phyloP scores from a whole-genome alignment of 2,329 filamentous ascomycete genomes.

The Claviceps capensis region DNA sequence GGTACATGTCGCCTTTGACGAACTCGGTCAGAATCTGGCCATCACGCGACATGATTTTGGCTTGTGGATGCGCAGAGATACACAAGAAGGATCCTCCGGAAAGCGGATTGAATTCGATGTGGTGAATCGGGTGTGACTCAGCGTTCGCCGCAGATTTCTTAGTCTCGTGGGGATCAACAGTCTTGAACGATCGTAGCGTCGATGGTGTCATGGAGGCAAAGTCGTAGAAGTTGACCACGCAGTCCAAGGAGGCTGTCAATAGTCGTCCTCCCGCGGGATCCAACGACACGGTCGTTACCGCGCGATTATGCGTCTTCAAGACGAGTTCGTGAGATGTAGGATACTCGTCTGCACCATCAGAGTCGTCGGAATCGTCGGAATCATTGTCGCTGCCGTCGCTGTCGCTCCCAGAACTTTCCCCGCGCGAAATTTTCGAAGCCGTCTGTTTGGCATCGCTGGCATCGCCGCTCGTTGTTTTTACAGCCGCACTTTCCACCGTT shows the following conservation, averaged over 20 bases:
- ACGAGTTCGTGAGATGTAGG: slow-evolving; percentile 88
- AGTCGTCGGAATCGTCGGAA: slow-evolving; percentile 34
- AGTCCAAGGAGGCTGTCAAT: slow-evolving; percentile 84
- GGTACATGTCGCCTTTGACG: slow-evolving; percentile 95
- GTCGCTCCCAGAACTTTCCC: slow-evolving; percentile 6
- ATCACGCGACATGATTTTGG: slow-evolving; percentile 79
- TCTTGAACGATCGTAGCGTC: slow-evolving; percentile 86
- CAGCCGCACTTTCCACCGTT: slow-evolving; percentile 16
- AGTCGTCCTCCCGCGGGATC: slow-evolving; percentile 77
- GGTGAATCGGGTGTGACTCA: slow-evolving; percentile 80
- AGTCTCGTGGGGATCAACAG: slow-evolving; percentile 69
- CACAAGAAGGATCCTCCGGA: slow-evolving; percentile 73
- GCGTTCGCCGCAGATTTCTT: slow-evolving; percentile 54
- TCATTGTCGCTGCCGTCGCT: slow-evolving; percentile 13
- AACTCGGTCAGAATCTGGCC: slow-evolving; percentile 79
- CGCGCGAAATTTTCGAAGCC: slow-evolving; percentile 5
- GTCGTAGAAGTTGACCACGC: slow-evolving; percentile 83
- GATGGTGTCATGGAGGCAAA: slow-evolving; percentile 93
- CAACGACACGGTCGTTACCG: slow-evolving; percentile 70
- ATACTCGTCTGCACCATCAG: slow-evolving; percentile 72
- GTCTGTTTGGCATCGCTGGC: slow-evolving; percentile 6
- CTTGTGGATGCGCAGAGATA: slow-evolving; percentile 77
- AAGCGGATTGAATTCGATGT: slow-evolving; percentile 73
- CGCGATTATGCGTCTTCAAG: slow-evolving; percentile 80
- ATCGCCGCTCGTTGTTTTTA: not conserved